These are phyloP conservation scores for Pythium coloratum DNA, from an alignment of 352 stramenopile genomes.

Conservation along the genomic window DNA sequence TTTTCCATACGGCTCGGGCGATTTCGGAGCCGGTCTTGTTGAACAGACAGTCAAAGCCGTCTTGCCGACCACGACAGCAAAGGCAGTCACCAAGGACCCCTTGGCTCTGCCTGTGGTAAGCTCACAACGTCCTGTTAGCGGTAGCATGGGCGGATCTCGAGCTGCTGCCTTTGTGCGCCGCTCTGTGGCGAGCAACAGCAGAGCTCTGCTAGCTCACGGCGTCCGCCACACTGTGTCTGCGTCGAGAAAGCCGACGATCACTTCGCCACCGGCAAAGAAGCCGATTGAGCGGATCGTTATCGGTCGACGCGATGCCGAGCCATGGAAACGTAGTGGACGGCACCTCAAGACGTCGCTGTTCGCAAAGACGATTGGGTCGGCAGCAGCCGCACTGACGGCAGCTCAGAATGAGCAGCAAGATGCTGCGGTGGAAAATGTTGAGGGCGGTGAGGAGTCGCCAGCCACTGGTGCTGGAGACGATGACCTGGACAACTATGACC, in stretches of 20 bases:
- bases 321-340: slow-evolving; percentile 4
- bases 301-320: slow-evolving; percentile 8
- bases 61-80: not conserved
- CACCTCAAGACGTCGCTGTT: slow-evolving; percentile 14
- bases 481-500: slow-evolving; percentile 11
- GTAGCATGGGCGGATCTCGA: not conserved
- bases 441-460: not conserved
- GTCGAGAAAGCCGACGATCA: slow-evolving; percentile 3
- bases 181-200: not conserved
- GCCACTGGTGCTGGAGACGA: not conserved
- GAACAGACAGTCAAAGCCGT: not conserved
- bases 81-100: not conserved
- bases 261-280: slow-evolving; percentile 2
- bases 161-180: not conserved
- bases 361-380: slow-evolving; percentile 2
- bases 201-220: not conserved
- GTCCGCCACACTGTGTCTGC: not conserved
- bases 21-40: not conserved
- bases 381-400: not conserved
- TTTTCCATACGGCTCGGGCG: not conserved
- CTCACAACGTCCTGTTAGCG: not conserved
- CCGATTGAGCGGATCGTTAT: slow-evolving; percentile 17
- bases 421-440: not conserved
- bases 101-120: not conserved
- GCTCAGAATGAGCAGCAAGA: not conserved